Percentiles rank a stretch among this genome's conserved stretches.
Conservation (phyloP, 2,329 filamentous ascomycete species). For the Rhynchosporium graminicola region DNA sequence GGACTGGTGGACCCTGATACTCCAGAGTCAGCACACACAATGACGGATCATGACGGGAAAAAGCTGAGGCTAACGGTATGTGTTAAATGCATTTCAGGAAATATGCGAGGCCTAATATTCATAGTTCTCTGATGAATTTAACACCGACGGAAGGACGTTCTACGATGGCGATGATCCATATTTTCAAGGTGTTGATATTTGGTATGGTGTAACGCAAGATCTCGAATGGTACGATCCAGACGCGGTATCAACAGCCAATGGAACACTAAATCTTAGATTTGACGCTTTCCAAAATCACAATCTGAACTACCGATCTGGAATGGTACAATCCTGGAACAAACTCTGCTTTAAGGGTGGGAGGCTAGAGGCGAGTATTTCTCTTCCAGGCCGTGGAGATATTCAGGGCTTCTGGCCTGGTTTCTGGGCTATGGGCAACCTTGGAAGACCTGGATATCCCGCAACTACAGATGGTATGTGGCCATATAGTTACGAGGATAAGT, state of each 20-base stretch:
- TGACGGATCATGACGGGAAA: conserved; percentile 59
- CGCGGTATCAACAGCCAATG: conserved; percentile 61
- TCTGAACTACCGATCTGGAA: conserved; percentile 69
- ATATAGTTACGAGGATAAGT: conserved; percentile 69
- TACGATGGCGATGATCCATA: conserved; percentile 71
- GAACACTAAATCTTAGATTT: conserved; percentile 64
- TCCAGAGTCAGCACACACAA: conserved; percentile 56
- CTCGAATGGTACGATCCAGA: conserved; percentile 73
- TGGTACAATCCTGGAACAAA: conserved; percentile 75
- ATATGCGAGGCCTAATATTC: conserved; percentile 13
- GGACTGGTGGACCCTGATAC: conserved; percentile 69
- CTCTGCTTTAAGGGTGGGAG: conserved; percentile 72
- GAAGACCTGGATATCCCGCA: conserved; percentile 66
- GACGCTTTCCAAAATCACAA: conserved; percentile 66
- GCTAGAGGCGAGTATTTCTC: conserved; percentile 68
- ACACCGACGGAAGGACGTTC: conserved; percentile 65
- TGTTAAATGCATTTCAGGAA: not conserved
- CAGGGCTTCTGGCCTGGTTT: conserved; percentile 75
- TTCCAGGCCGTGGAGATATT: conserved; percentile 66
- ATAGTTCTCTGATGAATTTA: conserved; percentile 72
- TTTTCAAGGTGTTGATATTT: conserved; percentile 67
- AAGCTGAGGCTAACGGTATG: conserved; percentile 57
- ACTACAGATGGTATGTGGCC: conserved; percentile 75
- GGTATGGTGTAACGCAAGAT: conserved; percentile 72
- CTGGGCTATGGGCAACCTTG: conserved; percentile 75